Evolutionary conservation across 768 basidiomycete genomes (phyloP).

Genomic region (Dendrothele bispora): DNA sequence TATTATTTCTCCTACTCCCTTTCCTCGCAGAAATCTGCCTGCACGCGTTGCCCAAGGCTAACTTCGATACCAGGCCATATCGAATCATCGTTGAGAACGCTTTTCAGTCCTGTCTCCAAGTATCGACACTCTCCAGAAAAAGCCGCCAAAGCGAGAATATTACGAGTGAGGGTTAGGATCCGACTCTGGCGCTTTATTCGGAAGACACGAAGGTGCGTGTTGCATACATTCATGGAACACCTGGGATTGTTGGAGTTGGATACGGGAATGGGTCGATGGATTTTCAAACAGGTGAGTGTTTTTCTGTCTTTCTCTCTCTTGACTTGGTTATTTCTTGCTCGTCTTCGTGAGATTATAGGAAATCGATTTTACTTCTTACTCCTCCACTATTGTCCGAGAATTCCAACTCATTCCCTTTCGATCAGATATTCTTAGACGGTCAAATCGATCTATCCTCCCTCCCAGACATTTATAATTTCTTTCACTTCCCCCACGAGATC

Average conservation of each 20-base stretch:
- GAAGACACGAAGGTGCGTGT: constrained; percentile 62
- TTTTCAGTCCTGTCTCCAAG: constrained; percentile 66
- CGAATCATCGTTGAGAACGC: constrained; percentile 72
- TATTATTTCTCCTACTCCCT: too few relatives aligned
- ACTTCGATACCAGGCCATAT: too few relatives aligned
- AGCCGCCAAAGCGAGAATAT: constrained; percentile 58
- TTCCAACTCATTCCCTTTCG: constrained; percentile 67
- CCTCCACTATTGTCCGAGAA: too few relatives aligned
- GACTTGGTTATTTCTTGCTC: background rate
- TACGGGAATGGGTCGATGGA: constrained; percentile 49
- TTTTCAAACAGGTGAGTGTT: constrained; percentile 59
- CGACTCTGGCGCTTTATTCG: constrained; percentile 56
- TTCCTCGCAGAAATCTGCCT: too few relatives aligned
- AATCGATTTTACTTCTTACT: too few relatives aligned
- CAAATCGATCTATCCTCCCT: constrained; percentile 46
- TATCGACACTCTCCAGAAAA: constrained; percentile 53
- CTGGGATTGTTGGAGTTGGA: constrained; percentile 53
- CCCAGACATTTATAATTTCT: constrained; percentile 52
- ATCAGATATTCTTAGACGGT: constrained; percentile 43
- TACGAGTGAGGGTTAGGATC: constrained; percentile 68
- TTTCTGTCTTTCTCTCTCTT: background rate
- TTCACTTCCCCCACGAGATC: constrained; percentile 57
- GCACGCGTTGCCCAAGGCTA: too few relatives aligned
- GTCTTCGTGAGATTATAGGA: constrained; percentile 73
- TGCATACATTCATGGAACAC: constrained; percentile 29